Evolutionary conservation across 192 early-diverging fungal species (phyloP), one percentile per base, ranked within the genome.

Genomic region (Chytriomyces hyalinus): DNA sequence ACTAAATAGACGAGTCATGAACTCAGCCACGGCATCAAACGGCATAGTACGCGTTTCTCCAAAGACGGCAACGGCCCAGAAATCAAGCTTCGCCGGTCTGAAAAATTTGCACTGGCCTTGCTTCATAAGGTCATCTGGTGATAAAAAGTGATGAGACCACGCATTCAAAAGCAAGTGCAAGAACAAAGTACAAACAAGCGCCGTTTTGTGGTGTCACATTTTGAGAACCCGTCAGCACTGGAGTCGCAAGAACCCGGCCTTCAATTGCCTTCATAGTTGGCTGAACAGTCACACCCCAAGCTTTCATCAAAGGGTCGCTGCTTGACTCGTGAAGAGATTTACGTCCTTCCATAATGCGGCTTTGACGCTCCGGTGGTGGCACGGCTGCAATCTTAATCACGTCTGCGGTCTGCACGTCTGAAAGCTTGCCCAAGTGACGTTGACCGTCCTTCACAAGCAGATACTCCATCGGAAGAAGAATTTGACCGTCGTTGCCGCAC

Each of bases 201-300:
- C 71, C 71, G 46, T 73, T 62, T 11, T 8, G 26, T 13, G 71
- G 71, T 22, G 28, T 62, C 71, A 73, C 61, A 57, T 73, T 62
- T 22, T 53, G 26, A 15, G 59, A 36, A 17, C 77, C 77, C 20
- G 77, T 72, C 20, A 78, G 20, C 9, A 63, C 61, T 6, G 83
- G 83, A 5, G 76, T 49, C 11, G 73, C 72, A 28, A 84, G 49
- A 61, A 84, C 69, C 15, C 83, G 78, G 8, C 69, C 82, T n/a
- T 76, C 70, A 26, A 83, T 69, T 51, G 67, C 67, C 65, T 80
- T 80, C 82, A 83, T 83, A 24, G 80, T 57, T n/a, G 78, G 75
- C 17, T 80, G 62, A n/a, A 83, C 22, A 9, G n/a, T 68, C 13
- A 83, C 70, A 17, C 78, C 82, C 82, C 82, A 83, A 2, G 77